Conservation (phyloP, 495 filamentous ascomycete genomes). For the Penicillium chermesinum region DNA sequence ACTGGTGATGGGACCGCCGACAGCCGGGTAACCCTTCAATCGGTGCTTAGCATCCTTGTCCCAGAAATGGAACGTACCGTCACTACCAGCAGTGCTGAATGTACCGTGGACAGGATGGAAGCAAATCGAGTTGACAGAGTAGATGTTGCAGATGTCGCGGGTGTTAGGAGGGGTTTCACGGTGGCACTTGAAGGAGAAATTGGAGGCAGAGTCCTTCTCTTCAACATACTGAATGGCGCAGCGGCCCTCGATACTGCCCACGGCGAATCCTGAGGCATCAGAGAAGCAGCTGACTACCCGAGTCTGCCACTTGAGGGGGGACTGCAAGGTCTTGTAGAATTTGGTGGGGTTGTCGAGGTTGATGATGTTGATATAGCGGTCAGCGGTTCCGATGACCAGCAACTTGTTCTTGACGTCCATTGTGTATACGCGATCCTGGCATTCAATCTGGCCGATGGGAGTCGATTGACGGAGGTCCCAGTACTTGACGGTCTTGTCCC, state of each 20-base stretch:
- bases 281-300: conserved; percentile 78
- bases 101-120: conserved; percentile 86
- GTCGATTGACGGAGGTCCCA: conserved; percentile 75
- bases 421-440: conserved; percentile 78
- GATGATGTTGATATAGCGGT: conserved; percentile 82
- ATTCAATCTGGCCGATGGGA: conserved; percentile 59
- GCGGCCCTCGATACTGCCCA: conserved; percentile 84
- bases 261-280: conserved; percentile 77
- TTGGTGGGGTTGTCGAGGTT: conserved; percentile 71
- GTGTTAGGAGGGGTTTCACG: conserved; percentile 63
- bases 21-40: conserved; percentile 81
- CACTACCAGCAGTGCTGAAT: conserved; percentile 83
- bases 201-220: conserved; percentile 74
- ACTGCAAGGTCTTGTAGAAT: conserved; percentile 78
- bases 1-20: conserved; percentile 73
- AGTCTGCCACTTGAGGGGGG: conserved; percentile 85
- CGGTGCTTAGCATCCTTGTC: conserved; percentile 85
- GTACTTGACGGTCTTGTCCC: conserved; percentile 95
- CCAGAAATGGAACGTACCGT: conserved; percentile 89
- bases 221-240: conserved; percentile 87
- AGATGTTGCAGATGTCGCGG: conserved; percentile 71
- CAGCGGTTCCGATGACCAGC: conserved; percentile 78
- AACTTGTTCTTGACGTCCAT: conserved; percentile 78
- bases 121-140: conserved; percentile 80
- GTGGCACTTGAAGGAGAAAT: conserved; percentile 94